Conservation (phyloP, 1,139 yeast genomes). For the Blastobotrys persicus region DNA sequence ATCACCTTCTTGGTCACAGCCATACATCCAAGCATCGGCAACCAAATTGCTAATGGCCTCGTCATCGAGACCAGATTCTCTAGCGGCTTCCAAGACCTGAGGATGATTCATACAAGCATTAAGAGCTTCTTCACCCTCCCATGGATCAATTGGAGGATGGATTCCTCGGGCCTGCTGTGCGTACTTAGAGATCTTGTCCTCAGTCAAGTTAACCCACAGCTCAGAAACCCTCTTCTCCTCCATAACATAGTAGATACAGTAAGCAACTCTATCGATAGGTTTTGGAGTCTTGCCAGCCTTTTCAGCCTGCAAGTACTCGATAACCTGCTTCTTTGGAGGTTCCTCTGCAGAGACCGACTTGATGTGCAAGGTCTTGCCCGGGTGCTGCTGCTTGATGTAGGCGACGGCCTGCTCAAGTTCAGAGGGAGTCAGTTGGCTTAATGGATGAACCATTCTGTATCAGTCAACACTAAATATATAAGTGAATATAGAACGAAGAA, state of each 20-base stretch:
- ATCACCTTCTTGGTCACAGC: slow-evolving; percentile 79
- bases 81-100: slow-evolving; percentile 59
- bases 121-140: slow-evolving; percentile 59
- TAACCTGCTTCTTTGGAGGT: slow-evolving; percentile 78
- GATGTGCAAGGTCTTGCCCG: slow-evolving; percentile 58
- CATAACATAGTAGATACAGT: slow-evolving; percentile 62
- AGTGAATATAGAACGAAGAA: not conserved
- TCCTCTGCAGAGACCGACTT: slow-evolving; percentile 71
- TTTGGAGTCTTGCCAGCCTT: slow-evolving; percentile 49
- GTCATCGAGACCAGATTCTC: slow-evolving; percentile 58
- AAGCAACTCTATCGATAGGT: slow-evolving; percentile 52
- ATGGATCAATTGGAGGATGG: slow-evolving; percentile 73
- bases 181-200: slow-evolving; percentile 55
- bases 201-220: slow-evolving; percentile 66
- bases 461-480: too few species aligned
- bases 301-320: slow-evolving; percentile 68
- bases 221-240: slow-evolving; percentile 62
- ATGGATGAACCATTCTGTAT: slow-evolving; percentile 42
- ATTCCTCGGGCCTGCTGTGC: slow-evolving; percentile 57
- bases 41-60: slow-evolving; percentile 61
- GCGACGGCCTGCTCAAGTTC: slow-evolving; percentile 62
- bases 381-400: slow-evolving; percentile 47
- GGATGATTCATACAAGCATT: slow-evolving; percentile 76
- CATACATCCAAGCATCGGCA: slow-evolving; percentile 93
- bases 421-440: slow-evolving; percentile 64